These are phyloP conservation scores for Nakaseomyces sp. DNA, from an alignment of 1,139 yeast species.

Conservation along the genomic window DNA sequence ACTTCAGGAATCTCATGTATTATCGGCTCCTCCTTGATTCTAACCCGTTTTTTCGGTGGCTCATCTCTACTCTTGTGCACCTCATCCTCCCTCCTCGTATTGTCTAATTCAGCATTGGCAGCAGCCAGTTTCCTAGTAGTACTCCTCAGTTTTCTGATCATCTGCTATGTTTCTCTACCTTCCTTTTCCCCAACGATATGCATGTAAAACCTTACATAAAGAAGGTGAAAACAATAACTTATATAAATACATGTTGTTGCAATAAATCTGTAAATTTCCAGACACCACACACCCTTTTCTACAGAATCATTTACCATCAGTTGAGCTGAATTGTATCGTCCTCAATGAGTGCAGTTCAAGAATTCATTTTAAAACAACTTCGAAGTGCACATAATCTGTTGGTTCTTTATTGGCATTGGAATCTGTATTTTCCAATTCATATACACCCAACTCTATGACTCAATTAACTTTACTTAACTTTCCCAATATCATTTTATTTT, in stretches of 20 bases:
- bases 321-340: too few species aligned
- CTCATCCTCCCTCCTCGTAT: neutral
- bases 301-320: neutral
- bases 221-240: too few species aligned
- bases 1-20: slow-evolving; percentile 1
- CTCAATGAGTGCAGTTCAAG: neutral
- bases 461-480: too few species aligned
- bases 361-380: too few species aligned
- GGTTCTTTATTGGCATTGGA: too few species aligned
- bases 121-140: neutral
- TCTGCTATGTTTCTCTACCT: neutral
- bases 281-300: neutral
- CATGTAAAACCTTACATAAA: too few species aligned
- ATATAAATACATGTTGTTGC: too few species aligned
- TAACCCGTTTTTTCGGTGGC: neutral
- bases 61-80: neutral
- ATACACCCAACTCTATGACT: too few species aligned
- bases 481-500: too few species aligned
- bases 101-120: neutral
- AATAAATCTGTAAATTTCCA: neutral
- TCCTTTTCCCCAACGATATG: neutral
- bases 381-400: too few species aligned
- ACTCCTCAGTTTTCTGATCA: slow-evolving; percentile 2
- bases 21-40: neutral
- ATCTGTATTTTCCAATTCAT: too few species aligned